Evolutionary conservation across 345 rosid genomes (phyloP).

Genomic region (Pistacia atlantica): DNA sequence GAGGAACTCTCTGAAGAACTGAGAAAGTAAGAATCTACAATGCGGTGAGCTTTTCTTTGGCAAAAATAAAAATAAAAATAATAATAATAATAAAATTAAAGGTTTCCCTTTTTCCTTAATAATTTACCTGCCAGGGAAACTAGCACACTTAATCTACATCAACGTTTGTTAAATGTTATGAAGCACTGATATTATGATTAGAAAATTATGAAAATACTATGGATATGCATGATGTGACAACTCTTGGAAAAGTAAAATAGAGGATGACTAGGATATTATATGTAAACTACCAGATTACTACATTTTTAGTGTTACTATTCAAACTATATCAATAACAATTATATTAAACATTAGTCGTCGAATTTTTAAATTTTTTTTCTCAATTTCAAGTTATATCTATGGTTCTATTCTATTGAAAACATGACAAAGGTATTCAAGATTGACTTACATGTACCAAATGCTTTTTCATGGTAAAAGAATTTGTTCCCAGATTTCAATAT

Average conservation of each 20-base stretch:
- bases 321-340: no score
- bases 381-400: no score
- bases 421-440: no score
- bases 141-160: background rate
- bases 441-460: no score
- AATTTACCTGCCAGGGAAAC: background rate
- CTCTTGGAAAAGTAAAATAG: background rate
- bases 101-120: background rate
- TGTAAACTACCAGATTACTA: background rate
- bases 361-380: no score
- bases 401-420: no score
- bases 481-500: background rate
- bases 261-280: background rate
- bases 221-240: conserved; percentile 1
- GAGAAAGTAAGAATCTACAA: conserved; percentile 32
- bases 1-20: conserved; percentile 45
- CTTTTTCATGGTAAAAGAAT: no score
- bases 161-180: background rate
- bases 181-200: no score
- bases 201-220: background rate
- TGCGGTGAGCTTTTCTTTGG: background rate
- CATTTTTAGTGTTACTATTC: no score
- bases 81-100: background rate
- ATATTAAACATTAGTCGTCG: background rate
- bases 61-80: background rate